Percentiles rank a stretch among this genome's conserved stretches.
These are phyloP conservation scores for Aeminium ludgeri DNA, from an alignment of 495 filamentous ascomycete genomes.

Conservation along the genomic window DNA sequence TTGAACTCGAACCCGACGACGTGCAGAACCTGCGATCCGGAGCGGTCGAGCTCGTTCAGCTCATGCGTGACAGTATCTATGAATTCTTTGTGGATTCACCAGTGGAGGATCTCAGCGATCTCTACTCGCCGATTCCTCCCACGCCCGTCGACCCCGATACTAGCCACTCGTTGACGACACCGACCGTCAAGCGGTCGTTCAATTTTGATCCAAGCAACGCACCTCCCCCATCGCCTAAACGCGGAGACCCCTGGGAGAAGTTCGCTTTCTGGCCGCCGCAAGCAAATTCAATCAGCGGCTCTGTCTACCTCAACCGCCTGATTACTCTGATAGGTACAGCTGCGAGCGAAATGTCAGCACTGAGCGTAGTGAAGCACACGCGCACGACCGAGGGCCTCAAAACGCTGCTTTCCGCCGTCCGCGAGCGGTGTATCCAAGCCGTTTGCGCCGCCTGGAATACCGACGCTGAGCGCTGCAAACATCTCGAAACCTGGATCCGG, in stretches of 20 bases:
- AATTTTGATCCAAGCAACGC: conserved; percentile 60
- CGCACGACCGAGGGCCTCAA: conserved; percentile 48
- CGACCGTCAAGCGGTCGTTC: conserved; percentile 49
- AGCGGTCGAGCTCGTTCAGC: conserved; percentile 57
- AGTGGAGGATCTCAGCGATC: conserved; percentile 69
- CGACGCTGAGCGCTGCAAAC: conserved; percentile 76
- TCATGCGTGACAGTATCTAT: conserved; percentile 62
- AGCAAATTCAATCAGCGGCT: conserved; percentile 74
- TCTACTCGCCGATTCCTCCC: conserved; percentile 60
- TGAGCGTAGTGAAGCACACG: conserved; percentile 44
- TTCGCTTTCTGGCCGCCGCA: conserved; percentile 94
- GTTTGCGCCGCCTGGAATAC: conserved; percentile 72
- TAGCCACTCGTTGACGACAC: conserved; percentile 23
- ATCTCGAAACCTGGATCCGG: conserved; percentile 81
- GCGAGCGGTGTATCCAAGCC: conserved; percentile 67
- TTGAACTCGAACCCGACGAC: conserved; percentile 57
- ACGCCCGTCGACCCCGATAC: conserved; percentile 42
- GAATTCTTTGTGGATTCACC: conserved; percentile 80
- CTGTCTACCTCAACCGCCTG: conserved; percentile 70
- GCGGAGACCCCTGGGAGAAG: conserved; percentile 75
- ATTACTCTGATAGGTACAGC: conserved; percentile 65
- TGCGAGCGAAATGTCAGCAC: conserved; percentile 67
- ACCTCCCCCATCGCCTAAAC: conserved; percentile 57
- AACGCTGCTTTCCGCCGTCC: conserved; percentile 52
- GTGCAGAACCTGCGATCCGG: conserved; percentile 59